phyloP scores from a whole-genome alignment of 257 asterid genomes.

The Nyctanthes arbortristis region DNA sequence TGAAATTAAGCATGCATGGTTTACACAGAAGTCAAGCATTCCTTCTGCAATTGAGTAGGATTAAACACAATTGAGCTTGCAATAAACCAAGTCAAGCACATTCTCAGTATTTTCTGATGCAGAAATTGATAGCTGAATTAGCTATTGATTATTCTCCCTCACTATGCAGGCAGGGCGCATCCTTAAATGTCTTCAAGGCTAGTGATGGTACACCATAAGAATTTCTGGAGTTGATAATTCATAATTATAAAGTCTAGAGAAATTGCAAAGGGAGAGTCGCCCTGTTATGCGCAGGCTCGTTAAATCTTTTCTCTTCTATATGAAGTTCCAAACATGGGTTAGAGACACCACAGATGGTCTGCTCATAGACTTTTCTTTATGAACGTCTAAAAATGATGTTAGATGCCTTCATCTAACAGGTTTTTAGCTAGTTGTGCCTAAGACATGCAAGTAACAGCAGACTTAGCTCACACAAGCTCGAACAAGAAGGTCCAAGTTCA shows the following conservation, averaged over 20 bases:
- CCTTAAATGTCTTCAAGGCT: slow-evolving; percentile 47
- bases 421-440: slow-evolving; percentile 29
- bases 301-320: slow-evolving; percentile 35
- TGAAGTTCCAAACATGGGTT: slow-evolving; percentile 55
- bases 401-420: slow-evolving; percentile 36
- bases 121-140: slow-evolving; percentile 8
- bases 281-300: slow-evolving; percentile 35
- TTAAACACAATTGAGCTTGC: too few relatives aligned
- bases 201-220: slow-evolving; percentile 47
- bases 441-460: slow-evolving; percentile 38
- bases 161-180: slow-evolving; percentile 63
- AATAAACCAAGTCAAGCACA: too few relatives aligned
- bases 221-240: slow-evolving; percentile 49
- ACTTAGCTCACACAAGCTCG: slow-evolving; percentile 15
- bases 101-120: neutral
- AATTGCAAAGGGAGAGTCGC: slow-evolving; percentile 45
- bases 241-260: too few relatives aligned
- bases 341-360: slow-evolving; percentile 45
- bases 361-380: slow-evolving; percentile 36
- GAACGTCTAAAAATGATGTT: slow-evolving; percentile 43
- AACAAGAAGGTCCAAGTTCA: slow-evolving; percentile 32
- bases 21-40: too few relatives aligned
- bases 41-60: too few relatives aligned
- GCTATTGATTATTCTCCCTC: slow-evolving; percentile 19
- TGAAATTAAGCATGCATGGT: too few relatives aligned